Percentiles rank a stretch among this genome's conserved stretches.
phyloP scores from a whole-genome alignment of 2,329 filamentous ascomycete genomes.

The Pseudocercospora musae region DNA sequence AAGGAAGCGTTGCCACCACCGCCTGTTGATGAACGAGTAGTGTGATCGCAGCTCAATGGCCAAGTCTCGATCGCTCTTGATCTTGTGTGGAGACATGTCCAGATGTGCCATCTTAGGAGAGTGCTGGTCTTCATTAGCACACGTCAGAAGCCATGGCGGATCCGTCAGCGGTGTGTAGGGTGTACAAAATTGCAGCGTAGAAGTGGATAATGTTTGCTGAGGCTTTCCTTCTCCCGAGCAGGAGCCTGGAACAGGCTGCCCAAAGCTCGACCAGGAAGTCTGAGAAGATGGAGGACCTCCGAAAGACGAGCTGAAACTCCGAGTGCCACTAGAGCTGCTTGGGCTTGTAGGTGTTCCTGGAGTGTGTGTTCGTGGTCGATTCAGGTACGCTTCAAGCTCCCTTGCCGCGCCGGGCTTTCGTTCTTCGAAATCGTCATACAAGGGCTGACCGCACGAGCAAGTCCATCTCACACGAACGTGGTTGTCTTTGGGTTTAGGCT shows the following conservation, averaged over 20 bases:
- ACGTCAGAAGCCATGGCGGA: slow-evolving; percentile 39
- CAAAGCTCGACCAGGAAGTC: slow-evolving; percentile 14
- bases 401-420: slow-evolving; percentile 37
- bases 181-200: background rate
- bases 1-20: slow-evolving; percentile 33
- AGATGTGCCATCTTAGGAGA: slow-evolving; percentile 40
- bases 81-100: slow-evolving; percentile 34
- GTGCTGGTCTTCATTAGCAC: slow-evolving; percentile 37
- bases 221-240: background rate
- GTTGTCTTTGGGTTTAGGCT: slow-evolving; percentile 11
- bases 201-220: slow-evolving; percentile 6
- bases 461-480: slow-evolving; percentile 21
- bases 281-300: slow-evolving; percentile 8
- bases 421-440: slow-evolving; percentile 42
- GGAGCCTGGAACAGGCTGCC: background rate
- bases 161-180: slow-evolving; percentile 18
- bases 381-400: slow-evolving; percentile 39
- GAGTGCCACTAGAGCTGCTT: slow-evolving; percentile 3
- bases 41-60: slow-evolving; percentile 36
- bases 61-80: slow-evolving; percentile 38
- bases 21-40: slow-evolving; percentile 35
- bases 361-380: slow-evolving; percentile 33
- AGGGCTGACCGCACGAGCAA: slow-evolving; percentile 19
- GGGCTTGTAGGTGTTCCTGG: slow-evolving; percentile 20
- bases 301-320: slow-evolving; percentile 10